These are phyloP conservation scores for Fomitopsis pinicola DNA, from an alignment of 1,284 basidiomycete genomes.

Conservation along the genomic window DNA sequence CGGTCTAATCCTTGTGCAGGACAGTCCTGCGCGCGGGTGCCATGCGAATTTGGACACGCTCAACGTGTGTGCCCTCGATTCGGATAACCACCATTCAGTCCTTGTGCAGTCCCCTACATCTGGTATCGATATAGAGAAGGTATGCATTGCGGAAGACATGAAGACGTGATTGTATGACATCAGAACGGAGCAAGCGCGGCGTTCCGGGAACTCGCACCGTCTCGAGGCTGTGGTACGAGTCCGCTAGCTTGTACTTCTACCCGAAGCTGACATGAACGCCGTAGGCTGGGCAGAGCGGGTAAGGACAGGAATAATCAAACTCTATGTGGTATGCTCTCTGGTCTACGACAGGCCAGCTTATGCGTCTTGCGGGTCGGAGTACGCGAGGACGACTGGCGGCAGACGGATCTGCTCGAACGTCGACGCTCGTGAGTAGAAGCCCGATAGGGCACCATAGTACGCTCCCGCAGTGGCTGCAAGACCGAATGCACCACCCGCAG, in stretches of 20 bases:
- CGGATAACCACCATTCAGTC: background rate
- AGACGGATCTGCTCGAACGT: slow-evolving; percentile 8
- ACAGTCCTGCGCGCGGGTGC: background rate
- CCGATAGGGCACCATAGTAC: slow-evolving; percentile 8
- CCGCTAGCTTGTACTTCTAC: background rate
- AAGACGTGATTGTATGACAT: slow-evolving; percentile 1
- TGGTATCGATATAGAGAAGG: background rate
- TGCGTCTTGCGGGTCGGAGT: slow-evolving; percentile 5
- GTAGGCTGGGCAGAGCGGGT: background rate
- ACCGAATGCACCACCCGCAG: slow-evolving; percentile 9
- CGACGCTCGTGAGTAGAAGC: slow-evolving; percentile 5
- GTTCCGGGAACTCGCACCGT: background rate
- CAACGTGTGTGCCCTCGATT: background rate
- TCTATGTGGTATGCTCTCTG: background rate
- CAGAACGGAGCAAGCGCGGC: background rate
- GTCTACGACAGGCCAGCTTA: background rate
- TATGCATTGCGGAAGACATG: background rate
- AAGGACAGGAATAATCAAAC: background rate
- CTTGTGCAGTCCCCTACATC: background rate
- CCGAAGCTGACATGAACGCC: background rate
- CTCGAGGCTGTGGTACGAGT: background rate
- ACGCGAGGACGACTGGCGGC: slow-evolving; percentile 9
- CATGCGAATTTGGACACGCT: background rate
- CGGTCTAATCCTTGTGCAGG: background rate
- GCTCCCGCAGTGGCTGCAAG: slow-evolving; percentile 6